Conservation (phyloP, 306 rosid genomes). For the Alnus rubra region DNA sequence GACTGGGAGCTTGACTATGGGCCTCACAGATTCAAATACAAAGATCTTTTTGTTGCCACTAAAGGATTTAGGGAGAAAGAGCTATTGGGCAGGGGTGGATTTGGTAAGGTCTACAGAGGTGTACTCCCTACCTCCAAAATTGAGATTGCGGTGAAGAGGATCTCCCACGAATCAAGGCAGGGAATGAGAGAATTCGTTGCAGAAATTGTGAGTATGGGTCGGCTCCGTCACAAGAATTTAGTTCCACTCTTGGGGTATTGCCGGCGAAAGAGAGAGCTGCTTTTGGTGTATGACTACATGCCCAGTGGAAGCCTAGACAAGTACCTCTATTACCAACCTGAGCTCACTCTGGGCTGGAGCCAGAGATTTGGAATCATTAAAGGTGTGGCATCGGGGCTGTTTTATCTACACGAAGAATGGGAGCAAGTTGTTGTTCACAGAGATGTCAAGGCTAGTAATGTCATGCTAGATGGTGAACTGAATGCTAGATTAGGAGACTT, state of each 20-base stretch:
- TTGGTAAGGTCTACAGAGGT: slow-evolving; percentile 27
- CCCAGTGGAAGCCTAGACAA: slow-evolving; percentile 46
- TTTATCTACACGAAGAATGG: slow-evolving; percentile 35
- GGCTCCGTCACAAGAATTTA: slow-evolving; percentile 35
- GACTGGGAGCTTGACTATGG: slow-evolving; percentile 47
- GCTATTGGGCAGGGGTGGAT: slow-evolving; percentile 27
- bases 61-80: slow-evolving; percentile 39
- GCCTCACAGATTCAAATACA: slow-evolving; percentile 41
- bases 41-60: slow-evolving; percentile 36
- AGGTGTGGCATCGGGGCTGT: slow-evolving; percentile 31
- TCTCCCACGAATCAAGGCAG: slow-evolving; percentile 39
- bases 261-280: slow-evolving; percentile 27
- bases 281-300: slow-evolving; percentile 40
- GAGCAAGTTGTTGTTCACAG: slow-evolving; percentile 44
- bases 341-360: slow-evolving; percentile 24
- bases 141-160: slow-evolving; percentile 36
- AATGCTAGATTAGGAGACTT: slow-evolving; percentile 38
- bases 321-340: slow-evolving; percentile 18
- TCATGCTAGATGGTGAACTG: slow-evolving; percentile 32
- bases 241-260: slow-evolving; percentile 39
- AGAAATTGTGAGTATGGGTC: slow-evolving; percentile 35
- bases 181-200: slow-evolving; percentile 43
- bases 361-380: slow-evolving; percentile 35
- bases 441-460: slow-evolving; percentile 41
- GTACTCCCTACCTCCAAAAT: slow-evolving; percentile 14